Conservation (phyloP, 2,329 filamentous ascomycete species). For the Tolypocladium ovalisporum region DNA sequence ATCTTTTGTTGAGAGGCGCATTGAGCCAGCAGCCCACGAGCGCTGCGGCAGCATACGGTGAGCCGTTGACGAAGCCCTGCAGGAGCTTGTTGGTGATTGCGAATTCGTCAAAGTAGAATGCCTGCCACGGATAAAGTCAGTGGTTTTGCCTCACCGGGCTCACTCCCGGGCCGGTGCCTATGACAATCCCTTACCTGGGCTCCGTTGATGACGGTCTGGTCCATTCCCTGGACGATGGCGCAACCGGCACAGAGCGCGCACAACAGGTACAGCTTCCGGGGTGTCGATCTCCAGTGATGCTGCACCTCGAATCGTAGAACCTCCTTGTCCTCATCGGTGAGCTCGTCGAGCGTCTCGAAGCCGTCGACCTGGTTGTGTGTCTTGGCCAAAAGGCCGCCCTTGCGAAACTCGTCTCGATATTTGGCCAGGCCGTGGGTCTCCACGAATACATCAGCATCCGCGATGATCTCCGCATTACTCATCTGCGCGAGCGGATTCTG, state of each 20-base stretch:
- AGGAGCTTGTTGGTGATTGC: constrained; percentile 29
- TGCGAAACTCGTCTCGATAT: constrained; percentile 32
- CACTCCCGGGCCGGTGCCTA: background rate
- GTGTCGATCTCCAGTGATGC: constrained; percentile 18
- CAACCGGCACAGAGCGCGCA: constrained; percentile 22
- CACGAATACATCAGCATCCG: constrained; percentile 26
- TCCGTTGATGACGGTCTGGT: constrained; percentile 54
- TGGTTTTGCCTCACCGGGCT: background rate
- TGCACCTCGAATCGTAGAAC: constrained; percentile 16
- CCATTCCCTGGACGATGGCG: constrained; percentile 57
- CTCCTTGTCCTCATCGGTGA: constrained; percentile 17
- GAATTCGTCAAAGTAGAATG: constrained; percentile 23
- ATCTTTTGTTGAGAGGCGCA: constrained; percentile 6
- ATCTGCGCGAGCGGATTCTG: constrained; percentile 18
- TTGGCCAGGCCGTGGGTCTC: constrained; percentile 20
- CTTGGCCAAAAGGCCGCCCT: constrained; percentile 41
- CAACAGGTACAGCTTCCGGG: constrained; percentile 22
- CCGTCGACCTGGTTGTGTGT: constrained; percentile 22
- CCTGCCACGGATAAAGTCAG: constrained; percentile 13
- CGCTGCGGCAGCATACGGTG: constrained; percentile 8
- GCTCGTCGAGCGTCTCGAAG: constrained; percentile 15
- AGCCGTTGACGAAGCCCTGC: constrained; percentile 23
- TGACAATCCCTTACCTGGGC: constrained; percentile 33
- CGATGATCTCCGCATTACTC: constrained; percentile 16
- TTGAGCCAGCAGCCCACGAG: constrained; percentile 22